phyloP scores from a whole-genome alignment of 768 basidiomycete genomes.

The Leucosporidium yakuticum region DNA sequence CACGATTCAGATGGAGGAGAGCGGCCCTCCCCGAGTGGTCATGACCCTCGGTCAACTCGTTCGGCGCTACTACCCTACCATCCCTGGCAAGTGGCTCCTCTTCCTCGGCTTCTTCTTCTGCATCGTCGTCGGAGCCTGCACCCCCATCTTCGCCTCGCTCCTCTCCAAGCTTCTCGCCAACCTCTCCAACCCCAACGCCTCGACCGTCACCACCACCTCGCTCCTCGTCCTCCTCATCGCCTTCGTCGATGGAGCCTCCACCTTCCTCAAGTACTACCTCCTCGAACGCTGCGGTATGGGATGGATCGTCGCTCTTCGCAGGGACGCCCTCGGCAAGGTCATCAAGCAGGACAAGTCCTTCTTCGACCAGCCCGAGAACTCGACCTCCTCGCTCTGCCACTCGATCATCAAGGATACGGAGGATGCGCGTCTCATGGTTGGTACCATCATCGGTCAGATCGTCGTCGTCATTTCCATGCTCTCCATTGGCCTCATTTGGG shows the following conservation, averaged over 20 bases:
- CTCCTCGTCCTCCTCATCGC: constrained; percentile 58
- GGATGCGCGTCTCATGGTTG: constrained; percentile 71
- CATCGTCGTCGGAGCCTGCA: constrained; percentile 70
- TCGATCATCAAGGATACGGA: constrained; percentile 80
- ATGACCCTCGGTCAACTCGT: constrained; percentile 10
- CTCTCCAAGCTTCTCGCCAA: constrained; percentile 67
- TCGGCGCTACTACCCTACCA: constrained; percentile 25
- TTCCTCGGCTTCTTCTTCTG: constrained; percentile 64
- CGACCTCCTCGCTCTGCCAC: constrained; percentile 60
- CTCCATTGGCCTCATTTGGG: constrained; percentile 78
- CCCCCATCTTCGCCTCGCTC: constrained; percentile 85
- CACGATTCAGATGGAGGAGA: constrained; percentile 39
- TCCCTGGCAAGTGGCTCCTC: constrained; percentile 64
- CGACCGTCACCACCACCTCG: constrained; percentile 38
- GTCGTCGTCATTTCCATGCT: constrained; percentile 76
- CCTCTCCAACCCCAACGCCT: constrained; percentile 41
- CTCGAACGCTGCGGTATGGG: constrained; percentile 68
- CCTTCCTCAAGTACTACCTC: constrained; percentile 69
- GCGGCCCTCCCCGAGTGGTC: constrained; percentile 17
- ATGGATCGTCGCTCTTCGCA: constrained; percentile 68
- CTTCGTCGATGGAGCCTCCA: constrained; percentile 65
- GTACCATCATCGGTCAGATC: constrained; percentile 63
- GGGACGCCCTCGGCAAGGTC: constrained; percentile 54
- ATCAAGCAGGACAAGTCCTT: constrained; percentile 76
- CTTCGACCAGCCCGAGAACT: constrained; percentile 68